Evolutionary conservation across 2,329 filamentous ascomycete species (phyloP).

Genomic region (Blastomyces gilchristii): DNA sequence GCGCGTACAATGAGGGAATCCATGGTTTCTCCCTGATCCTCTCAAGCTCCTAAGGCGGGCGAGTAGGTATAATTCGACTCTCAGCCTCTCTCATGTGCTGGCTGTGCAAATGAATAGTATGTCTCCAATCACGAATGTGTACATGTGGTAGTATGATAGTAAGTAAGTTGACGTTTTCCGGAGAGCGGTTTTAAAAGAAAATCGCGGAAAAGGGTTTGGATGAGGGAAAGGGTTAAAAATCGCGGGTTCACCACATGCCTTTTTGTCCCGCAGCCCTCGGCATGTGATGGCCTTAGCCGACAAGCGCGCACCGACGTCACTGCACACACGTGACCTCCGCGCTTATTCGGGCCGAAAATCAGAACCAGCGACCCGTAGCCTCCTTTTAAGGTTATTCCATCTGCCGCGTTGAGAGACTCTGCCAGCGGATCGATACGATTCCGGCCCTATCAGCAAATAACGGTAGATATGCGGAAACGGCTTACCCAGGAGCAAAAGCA

Average conservation of each 20-base stretch:
- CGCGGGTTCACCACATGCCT: neutral
- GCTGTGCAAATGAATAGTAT: neutral
- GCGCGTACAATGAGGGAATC: constrained; percentile 26
- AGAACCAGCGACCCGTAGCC: no score
- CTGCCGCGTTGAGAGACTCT: no score
- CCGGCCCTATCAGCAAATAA: neutral
- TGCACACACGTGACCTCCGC: constrained; percentile 25
- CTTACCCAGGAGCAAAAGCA: constrained; percentile 7
- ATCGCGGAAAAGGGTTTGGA: neutral
- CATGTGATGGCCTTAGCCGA: constrained; percentile 26
- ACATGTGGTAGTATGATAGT: neutral
- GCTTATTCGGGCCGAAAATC: constrained; percentile 1
- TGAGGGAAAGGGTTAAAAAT: neutral
- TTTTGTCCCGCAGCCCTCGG: constrained; percentile 22
- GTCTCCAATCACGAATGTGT: neutral
- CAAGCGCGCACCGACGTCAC: constrained; percentile 21
- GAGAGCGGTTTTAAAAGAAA: neutral
- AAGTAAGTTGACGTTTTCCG: no score
- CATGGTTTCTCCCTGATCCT: constrained; percentile 20
- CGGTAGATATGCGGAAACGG: neutral
- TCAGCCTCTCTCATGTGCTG: neutral
- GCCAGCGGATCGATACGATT: neutral
- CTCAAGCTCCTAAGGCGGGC: neutral
- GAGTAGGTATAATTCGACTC: neutral
- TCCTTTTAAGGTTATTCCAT: no score